phyloP scores from a whole-genome alignment of 2,329 filamentous ascomycete genomes.

The Fusarium virguliforme region DNA sequence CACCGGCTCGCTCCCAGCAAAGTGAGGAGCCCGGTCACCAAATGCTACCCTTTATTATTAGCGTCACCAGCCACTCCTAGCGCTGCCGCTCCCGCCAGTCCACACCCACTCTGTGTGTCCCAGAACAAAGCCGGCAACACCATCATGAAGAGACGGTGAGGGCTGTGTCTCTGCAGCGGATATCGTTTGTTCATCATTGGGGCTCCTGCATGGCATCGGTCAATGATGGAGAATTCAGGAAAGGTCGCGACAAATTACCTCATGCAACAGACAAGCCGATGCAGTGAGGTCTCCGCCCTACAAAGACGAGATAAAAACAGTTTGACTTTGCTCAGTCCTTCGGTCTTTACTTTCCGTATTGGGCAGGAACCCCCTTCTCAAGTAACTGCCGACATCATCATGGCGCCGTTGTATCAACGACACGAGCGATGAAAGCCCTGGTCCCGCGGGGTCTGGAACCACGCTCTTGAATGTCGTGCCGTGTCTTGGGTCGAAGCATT shows the following conservation, averaged over 20 bases:
- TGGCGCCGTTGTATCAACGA: constrained; percentile 28
- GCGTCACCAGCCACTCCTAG: constrained; percentile 51
- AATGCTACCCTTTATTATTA: constrained; percentile 49
- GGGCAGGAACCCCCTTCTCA: constrained; percentile 9
- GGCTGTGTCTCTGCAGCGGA: constrained; percentile 35
- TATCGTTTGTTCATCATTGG: neutral
- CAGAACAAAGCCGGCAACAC: constrained; percentile 23
- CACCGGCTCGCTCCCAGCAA: constrained; percentile 41
- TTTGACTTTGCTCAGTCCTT: constrained; percentile 1
- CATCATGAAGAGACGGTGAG: constrained; percentile 43
- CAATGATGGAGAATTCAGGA: neutral
- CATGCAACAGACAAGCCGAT: constrained; percentile 1
- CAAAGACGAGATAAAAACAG: neutral
- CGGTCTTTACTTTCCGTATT: constrained; percentile 10
- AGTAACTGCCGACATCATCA: constrained; percentile 40
- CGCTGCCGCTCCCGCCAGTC: constrained; percentile 48
- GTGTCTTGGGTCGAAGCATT: neutral
- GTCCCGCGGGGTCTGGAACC: constrained; percentile 38
- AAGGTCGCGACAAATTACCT: neutral
- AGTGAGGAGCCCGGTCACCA: constrained; percentile 30
- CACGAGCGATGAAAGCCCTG: constrained; percentile 16
- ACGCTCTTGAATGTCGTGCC: constrained; percentile 9
- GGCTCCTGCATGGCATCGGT: neutral
- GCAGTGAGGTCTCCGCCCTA: constrained; percentile 18
- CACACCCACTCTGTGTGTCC: constrained; percentile 36